These are phyloP conservation scores for Pythium chondricola DNA, from an alignment of 352 stramenopile genomes.

Conservation along the genomic window DNA sequence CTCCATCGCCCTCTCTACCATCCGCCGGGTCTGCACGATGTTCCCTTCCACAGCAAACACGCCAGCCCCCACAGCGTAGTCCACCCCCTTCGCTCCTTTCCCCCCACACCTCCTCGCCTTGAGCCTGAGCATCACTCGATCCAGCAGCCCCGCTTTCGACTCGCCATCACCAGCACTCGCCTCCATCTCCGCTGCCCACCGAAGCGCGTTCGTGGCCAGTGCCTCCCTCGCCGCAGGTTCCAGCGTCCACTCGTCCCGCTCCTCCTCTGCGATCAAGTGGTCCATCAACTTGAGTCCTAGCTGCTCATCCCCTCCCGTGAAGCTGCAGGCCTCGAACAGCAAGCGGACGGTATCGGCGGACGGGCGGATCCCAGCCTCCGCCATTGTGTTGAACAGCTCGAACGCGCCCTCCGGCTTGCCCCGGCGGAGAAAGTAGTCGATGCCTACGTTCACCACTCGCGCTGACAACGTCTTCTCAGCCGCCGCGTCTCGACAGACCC, in stretches of 20 bases:
- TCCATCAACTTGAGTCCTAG: conserved; percentile 58
- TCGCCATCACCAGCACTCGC: background rate
- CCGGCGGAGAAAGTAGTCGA: conserved; percentile 55
- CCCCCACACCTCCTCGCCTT: too few species aligned
- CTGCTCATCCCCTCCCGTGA: conserved; percentile 30
- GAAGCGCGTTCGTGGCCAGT: conserved; percentile 22
- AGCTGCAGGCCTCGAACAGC: conserved; percentile 50
- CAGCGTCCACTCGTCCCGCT: background rate
- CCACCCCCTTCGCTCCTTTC: too few species aligned
- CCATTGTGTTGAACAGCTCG: conserved; percentile 58
- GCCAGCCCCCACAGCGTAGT: background rate
- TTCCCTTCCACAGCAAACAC: conserved; percentile 49
- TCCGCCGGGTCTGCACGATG: conserved; percentile 28
- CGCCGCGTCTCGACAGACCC: conserved; percentile 37
- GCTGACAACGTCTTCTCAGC: conserved; percentile 27
- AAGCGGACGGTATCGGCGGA: conserved; percentile 47
- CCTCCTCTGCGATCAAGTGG: conserved; percentile 21
- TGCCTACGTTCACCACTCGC: conserved; percentile 56
- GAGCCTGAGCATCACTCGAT: conserved; percentile 26
- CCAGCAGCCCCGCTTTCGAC: background rate
- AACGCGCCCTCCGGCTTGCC: conserved; percentile 42
- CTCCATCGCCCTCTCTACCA: conserved; percentile 35
- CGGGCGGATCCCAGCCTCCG: conserved; percentile 27
- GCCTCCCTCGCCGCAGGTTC: background rate
- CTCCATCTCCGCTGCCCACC: conserved; percentile 24